phyloP scores from a whole-genome alignment of 805 yeast species.

The Lipomyces chichibuensis region DNA sequence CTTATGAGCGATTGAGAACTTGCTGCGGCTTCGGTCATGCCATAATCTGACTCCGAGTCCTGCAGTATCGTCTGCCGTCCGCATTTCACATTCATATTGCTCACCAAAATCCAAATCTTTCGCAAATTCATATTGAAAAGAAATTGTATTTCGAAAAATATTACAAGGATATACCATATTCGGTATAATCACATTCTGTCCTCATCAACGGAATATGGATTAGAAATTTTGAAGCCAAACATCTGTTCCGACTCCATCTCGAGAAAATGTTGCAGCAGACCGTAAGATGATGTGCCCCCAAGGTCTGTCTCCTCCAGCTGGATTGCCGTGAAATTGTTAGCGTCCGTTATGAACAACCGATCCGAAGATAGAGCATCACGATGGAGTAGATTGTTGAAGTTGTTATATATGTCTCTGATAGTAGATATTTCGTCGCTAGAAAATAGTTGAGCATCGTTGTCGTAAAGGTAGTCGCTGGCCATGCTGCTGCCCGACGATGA shows the following conservation, averaged over 20 bases:
- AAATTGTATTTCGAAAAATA: too few relatives aligned
- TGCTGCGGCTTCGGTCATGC: too few relatives aligned
- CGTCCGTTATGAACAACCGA: background rate
- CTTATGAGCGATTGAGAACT: background rate
- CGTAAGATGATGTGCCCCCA: too few relatives aligned
- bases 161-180: too few relatives aligned
- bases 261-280: background rate
- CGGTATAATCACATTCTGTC: too few relatives aligned
- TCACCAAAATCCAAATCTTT: too few relatives aligned
- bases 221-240: too few relatives aligned
- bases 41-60: too few relatives aligned
- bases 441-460: background rate
- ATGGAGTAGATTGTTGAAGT: background rate
- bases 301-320: background rate
- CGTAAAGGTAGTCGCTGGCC: background rate
- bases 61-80: too few relatives aligned
- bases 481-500: background rate
- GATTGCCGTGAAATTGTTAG: background rate
- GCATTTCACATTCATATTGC: too few relatives aligned
- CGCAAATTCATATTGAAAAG: too few relatives aligned
- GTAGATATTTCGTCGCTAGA: background rate
- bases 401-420: background rate
- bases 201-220: too few relatives aligned
- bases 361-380: background rate
- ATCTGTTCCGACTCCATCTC: background rate